Evolutionary conservation across 1,139 yeast species (phyloP), one percentile per base, ranked within the genome.

Genomic region (Candida sanyaensis): DNA sequence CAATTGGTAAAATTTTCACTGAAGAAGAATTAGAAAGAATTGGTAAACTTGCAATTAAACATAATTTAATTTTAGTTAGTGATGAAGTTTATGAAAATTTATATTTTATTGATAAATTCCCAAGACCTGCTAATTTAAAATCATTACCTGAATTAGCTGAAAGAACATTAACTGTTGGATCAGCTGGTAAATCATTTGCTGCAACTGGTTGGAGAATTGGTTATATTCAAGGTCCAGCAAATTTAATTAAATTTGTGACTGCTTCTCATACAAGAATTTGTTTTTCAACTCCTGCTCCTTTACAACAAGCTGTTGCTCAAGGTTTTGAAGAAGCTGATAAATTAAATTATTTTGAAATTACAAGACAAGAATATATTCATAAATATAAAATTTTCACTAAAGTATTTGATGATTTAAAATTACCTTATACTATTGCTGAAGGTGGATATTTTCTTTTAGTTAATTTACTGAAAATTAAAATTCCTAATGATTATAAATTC

Each of bases 131-230:
- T 2, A 81, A 88, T 2, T 71, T 93, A 48, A 73, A 84, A 5
- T 47, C 51, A n/a, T 68, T 75, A 49, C 91, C 92, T 3, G 96
- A 90, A 60, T 80, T 91, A 52, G 85, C 82, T 28, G 81, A 82
- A 48, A 74, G 93, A 59, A 89, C 97, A 0, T 72, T 93, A 49
- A 86, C 97, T 6, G 96, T 93, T 17, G 98, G 98, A 0, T 89
- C 97, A 29, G 99, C 97, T 5, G 99, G 99, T 51, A 93, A 93
- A 69, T 85, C 96, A 0, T 93, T 93, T 72, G 96, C 97, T 26
- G 97, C 97, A 37, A 93, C 99, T 26, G 99, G 99, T 48, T 93
- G 98, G 97, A 84, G 99, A 73, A 81, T 93, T 47, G 99, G 99
- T 46, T 93, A 96, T 93, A 79, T 92, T 36, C 86, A 92, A 54